A percentile compares a stretch with the other conserved stretches of the same genome.
These are phyloP conservation scores for Trichoderma semiorbis DNA, from an alignment of 2,329 filamentous ascomycete species.

Conservation along the genomic window DNA sequence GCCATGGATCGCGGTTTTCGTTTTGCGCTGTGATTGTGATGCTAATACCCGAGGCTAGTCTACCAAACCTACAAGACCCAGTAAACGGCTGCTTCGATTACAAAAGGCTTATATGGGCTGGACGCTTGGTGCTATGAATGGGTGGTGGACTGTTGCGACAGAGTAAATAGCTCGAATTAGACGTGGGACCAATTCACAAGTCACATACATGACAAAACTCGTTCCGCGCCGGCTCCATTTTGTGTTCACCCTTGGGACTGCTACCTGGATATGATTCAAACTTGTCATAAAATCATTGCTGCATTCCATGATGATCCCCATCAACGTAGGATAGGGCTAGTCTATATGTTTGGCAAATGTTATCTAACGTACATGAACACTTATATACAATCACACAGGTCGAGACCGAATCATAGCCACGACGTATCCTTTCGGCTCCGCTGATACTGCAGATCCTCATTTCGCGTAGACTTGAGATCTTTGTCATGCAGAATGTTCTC, in stretches of 20 bases:
- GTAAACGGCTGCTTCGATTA: conserved; percentile 27
- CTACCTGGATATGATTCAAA: background rate
- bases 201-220: conserved; percentile 28
- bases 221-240: conserved; percentile 23
- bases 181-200: conserved; percentile 28
- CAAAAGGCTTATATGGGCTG: background rate
- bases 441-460: conserved; percentile 27
- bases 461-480: conserved; percentile 29
- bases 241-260: background rate
- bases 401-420: conserved; percentile 27
- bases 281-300: conserved; percentile 17
- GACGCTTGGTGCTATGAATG: conserved; percentile 19
- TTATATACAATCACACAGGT: conserved; percentile 1
- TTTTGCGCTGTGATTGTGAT: background rate
- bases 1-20: background rate
- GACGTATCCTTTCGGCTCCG: conserved; percentile 29
- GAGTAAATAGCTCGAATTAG: conserved; percentile 31
- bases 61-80: conserved; percentile 45
- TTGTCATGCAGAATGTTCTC: conserved; percentile 39
- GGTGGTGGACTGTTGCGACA: conserved; percentile 27
- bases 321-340: background rate
- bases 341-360: conserved; percentile 5
- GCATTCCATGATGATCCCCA: background rate
- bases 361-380: background rate
- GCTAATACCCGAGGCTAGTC: conserved; percentile 34